Percentiles rank a stretch among this genome's conserved stretches.
Conservation (phyloP, 257 asterid genomes). For the Leonotis leonurus region DNA sequence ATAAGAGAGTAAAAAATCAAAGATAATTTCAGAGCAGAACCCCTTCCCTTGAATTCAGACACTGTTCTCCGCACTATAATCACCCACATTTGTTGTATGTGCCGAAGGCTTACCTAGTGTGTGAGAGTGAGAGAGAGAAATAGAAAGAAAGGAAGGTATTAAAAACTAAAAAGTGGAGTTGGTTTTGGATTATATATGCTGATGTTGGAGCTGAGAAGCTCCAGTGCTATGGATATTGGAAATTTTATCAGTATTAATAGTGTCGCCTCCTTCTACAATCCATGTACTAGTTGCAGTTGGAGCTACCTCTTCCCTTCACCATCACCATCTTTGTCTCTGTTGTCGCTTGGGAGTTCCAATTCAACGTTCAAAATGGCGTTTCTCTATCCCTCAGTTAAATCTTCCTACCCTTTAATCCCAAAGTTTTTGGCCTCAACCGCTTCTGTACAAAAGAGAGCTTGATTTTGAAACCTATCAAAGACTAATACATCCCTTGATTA, state of each 20-base stretch:
- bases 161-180: slow-evolving; percentile 2
- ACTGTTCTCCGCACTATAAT: slow-evolving; percentile 12
- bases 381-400: slow-evolving; percentile 22
- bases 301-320: slow-evolving; percentile 30
- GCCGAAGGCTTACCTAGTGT: not conserved
- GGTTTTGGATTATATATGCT: slow-evolving; percentile 22
- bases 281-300: slow-evolving; percentile 21
- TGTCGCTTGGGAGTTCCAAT: slow-evolving; percentile 32
- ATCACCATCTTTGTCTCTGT: slow-evolving; percentile 30
- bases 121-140: not conserved
- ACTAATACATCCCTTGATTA: slow-evolving; percentile 1
- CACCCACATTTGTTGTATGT: slow-evolving; percentile 1
- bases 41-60: slow-evolving; percentile 4
- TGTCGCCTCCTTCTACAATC: slow-evolving; percentile 44
- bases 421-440: slow-evolving; percentile 12
- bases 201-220: slow-evolving; percentile 8
- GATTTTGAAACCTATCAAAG: slow-evolving; percentile 11
- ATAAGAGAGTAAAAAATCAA: too few relatives aligned
- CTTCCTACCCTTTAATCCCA: slow-evolving; percentile 21
- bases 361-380: slow-evolving; percentile 36
- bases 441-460: slow-evolving; percentile 22
- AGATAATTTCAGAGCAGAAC: not conserved
- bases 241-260: slow-evolving; percentile 11
- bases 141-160: not conserved
- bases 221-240: slow-evolving; percentile 24